Evolutionary conservation across 805 yeast species (phyloP).

Genomic region (Saturnispora besseyi): DNA sequence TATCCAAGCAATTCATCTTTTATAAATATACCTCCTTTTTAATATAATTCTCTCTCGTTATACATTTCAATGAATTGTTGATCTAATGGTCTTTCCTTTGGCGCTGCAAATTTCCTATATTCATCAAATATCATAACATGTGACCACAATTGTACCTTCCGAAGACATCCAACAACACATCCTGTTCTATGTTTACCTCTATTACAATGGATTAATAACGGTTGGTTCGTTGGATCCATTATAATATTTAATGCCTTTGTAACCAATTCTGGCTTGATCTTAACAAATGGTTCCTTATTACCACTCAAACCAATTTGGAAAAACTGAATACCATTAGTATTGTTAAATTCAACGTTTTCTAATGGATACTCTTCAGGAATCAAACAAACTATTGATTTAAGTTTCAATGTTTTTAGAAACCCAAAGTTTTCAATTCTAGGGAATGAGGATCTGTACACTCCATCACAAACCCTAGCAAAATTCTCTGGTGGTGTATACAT

Average conservation of each 20-base stretch:
- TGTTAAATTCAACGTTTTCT: slow-evolving; percentile 58
- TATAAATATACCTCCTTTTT: neutral
- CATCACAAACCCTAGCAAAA: slow-evolving; percentile 72
- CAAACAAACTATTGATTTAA: slow-evolving; percentile 72
- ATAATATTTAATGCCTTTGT: slow-evolving; percentile 77
- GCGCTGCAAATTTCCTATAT: slow-evolving; percentile 87
- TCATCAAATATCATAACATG: slow-evolving; percentile 92
- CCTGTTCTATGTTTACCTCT: slow-evolving; percentile 97
- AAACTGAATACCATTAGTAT: slow-evolving; percentile 51
- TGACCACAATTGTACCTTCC: slow-evolving; percentile 88
- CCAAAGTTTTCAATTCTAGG: slow-evolving; percentile 79
- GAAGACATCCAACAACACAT: slow-evolving; percentile 85
- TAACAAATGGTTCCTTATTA: slow-evolving; percentile 89
- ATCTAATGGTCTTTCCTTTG: slow-evolving; percentile 91
- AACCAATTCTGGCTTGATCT: slow-evolving; percentile 54
- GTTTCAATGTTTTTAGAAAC: slow-evolving; percentile 50
- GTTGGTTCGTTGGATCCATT: slow-evolving; percentile 80
- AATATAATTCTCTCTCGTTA: slow-evolving; percentile 34
- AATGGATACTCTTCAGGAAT: slow-evolving; percentile 89
- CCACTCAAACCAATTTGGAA: slow-evolving; percentile 92
- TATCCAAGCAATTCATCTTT: neutral
- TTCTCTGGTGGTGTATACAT: slow-evolving; percentile 72
- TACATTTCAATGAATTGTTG: slow-evolving; percentile 92
- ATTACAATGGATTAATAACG: slow-evolving; percentile 88
- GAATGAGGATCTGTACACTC: slow-evolving; percentile 80